A percentile compares a stretch with the other conserved stretches of the same genome.
These are phyloP conservation scores for Mortierella sp. DNA, from an alignment of 371 early-diverging fungal genomes.

Conservation along the genomic window DNA sequence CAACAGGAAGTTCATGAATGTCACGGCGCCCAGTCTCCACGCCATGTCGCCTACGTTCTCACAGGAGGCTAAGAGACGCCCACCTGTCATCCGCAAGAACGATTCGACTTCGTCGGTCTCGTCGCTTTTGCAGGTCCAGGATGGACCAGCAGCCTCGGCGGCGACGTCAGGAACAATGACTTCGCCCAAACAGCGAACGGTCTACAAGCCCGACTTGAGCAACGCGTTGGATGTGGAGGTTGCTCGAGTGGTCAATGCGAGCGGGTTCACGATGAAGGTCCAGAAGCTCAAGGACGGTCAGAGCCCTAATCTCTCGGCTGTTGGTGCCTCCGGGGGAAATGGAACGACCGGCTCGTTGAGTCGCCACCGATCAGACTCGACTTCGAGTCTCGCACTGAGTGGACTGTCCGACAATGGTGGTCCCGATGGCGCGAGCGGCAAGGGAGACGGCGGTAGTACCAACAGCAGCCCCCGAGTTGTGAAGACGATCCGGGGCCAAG, in stretches of 20 bases:
- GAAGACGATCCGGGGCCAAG: constrained; percentile 67
- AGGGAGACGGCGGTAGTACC: constrained; percentile 41
- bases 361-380: constrained; percentile 35
- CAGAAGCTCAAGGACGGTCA: constrained; percentile 42
- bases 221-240: constrained; percentile 81
- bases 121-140: constrained; percentile 19
- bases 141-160: constrained; percentile 15
- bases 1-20: constrained; percentile 12
- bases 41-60: constrained; percentile 49
- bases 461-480: constrained; percentile 59
- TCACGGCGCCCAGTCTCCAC: constrained; percentile 26
- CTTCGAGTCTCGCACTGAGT: constrained; percentile 27
- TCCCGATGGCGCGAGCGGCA: constrained; percentile 19
- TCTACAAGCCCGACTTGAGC: constrained; percentile 72
- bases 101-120: constrained; percentile 41
- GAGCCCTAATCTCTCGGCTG: constrained; percentile 15
- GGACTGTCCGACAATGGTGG: constrained; percentile 37
- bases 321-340: not conserved
- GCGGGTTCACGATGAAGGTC: constrained; percentile 48
- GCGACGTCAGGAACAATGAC: constrained; percentile 16
- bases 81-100: constrained; percentile 40
- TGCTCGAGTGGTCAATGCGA: constrained; percentile 76
- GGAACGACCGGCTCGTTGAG: constrained; percentile 6
- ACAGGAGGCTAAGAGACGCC: constrained; percentile 36
- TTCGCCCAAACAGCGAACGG: constrained; percentile 41